Percentiles rank a stretch among this genome's conserved stretches.
Evolutionary conservation across 23 red algal genomes (phyloP).

Genomic region (Pyropia haitanensis): DNA sequence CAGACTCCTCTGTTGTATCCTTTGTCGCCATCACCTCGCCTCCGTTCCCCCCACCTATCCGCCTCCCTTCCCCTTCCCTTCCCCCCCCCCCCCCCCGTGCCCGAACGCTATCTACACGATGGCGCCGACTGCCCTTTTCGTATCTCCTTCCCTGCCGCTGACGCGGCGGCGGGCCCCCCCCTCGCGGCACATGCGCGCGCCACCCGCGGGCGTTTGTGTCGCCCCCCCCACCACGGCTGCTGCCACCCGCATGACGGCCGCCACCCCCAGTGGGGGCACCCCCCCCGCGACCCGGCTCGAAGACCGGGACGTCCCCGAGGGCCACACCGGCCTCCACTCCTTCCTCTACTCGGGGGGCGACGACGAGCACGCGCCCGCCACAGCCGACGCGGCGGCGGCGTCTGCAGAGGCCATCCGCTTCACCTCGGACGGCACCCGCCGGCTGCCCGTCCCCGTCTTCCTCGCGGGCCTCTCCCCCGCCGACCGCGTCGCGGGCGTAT

Average conservation of each 20-base stretch:
- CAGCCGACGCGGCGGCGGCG: background rate
- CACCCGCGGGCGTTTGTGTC: background rate
- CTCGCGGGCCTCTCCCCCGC: conserved; percentile 4
- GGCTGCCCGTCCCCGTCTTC: conserved; percentile 31
- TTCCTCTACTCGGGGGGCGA: conserved; percentile 13
- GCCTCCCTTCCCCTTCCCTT: no score
- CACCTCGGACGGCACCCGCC: conserved; percentile 50
- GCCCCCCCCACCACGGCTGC: background rate
- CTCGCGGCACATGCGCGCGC: background rate
- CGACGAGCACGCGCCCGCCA: background rate
- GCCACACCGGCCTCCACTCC: conserved; percentile 18
- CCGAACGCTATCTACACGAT: no score
- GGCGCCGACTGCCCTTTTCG: background rate
- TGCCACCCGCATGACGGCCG: background rate
- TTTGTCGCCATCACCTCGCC: no score
- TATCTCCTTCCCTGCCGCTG: background rate
- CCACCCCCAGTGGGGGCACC: background rate
- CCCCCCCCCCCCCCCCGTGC: no score
- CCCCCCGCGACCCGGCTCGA: conserved; percentile 3
- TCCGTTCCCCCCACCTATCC: no score
- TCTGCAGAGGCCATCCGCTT: conserved; percentile 1
- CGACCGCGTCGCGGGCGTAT: conserved; percentile 45
- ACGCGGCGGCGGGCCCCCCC: background rate
- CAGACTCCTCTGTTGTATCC: no score
- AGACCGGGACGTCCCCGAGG: conserved; percentile 19